phyloP scores from a whole-genome alignment of 2,329 filamentous ascomycete genomes.

The Sclerotinia nivalis region DNA sequence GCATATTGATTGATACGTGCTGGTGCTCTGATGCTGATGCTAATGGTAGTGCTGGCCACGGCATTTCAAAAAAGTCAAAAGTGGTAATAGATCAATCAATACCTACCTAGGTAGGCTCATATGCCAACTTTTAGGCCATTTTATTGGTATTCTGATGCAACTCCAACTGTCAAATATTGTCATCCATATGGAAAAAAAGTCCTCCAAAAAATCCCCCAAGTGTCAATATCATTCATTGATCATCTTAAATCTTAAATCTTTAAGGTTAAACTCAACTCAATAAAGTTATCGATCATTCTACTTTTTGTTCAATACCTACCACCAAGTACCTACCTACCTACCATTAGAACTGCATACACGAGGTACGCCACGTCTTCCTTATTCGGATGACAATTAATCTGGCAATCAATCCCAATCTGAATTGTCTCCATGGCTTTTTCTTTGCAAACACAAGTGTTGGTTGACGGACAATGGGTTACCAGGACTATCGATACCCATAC shows the following conservation, averaged over 20 bases:
- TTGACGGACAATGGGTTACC: conserved; percentile 43
- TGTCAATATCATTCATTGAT: neutral
- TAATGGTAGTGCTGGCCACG: neutral
- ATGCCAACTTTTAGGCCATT: conserved; percentile 1
- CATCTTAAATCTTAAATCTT: neutral
- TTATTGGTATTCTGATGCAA: neutral
- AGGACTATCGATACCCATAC: conserved; percentile 45
- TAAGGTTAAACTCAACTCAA: neutral
- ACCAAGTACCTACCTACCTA: neutral
- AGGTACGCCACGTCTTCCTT: conserved; percentile 10
- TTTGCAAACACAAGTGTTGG: conserved; percentile 36
- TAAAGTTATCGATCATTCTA: neutral
- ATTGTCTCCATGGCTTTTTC: conserved; percentile 36
- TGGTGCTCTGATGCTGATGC: neutral
- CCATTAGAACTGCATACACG: conserved; percentile 7
- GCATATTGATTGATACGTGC: neutral
- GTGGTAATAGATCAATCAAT: neutral
- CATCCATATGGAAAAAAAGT: neutral
- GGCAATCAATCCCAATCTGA: neutral
- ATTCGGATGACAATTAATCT: conserved; percentile 7
- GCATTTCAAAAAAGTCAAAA: neutral
- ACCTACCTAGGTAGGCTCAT: neutral
- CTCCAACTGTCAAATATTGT: neutral
- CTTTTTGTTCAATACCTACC: neutral
- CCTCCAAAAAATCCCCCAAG: too few species aligned